phyloP scores from a whole-genome alignment of 345 rosid genomes.

The Euphorbia pulcherrima region DNA sequence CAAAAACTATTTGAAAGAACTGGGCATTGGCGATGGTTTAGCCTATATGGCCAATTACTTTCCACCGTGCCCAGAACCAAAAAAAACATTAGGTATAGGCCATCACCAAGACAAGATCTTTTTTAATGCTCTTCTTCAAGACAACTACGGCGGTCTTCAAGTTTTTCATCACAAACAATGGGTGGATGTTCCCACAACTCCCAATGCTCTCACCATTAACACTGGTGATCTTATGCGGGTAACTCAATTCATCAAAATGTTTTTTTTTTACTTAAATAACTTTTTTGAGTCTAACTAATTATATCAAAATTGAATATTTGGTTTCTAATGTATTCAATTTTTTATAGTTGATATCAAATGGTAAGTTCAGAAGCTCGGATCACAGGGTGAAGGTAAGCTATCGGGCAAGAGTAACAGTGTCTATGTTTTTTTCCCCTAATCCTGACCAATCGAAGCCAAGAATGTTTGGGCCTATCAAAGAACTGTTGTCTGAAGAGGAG shows the following conservation, averaged over 20 bases:
- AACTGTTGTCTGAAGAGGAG: constrained; percentile 20
- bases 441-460: not conserved
- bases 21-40: not conserved
- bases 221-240: constrained; percentile 28
- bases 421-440: constrained; percentile 7
- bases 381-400: constrained; percentile 31
- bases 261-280: too few species aligned
- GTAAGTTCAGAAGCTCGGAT: constrained; percentile 39
- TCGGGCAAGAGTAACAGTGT: constrained; percentile 15
- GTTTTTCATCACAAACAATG: constrained; percentile 22
- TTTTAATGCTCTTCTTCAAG: constrained; percentile 22
- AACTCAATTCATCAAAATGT: not conserved
- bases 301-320: not conserved
- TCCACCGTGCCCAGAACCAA: constrained; percentile 15
- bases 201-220: constrained; percentile 19
- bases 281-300: too few species aligned
- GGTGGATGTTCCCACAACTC: constrained; percentile 17
- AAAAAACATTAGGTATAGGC: constrained; percentile 2
- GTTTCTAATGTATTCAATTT: too few species aligned
- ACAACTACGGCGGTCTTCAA: constrained; percentile 25
- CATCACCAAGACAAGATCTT: constrained; percentile 15
- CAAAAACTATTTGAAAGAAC: constrained; percentile 2
- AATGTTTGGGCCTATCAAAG: constrained; percentile 20
- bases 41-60: not conserved
- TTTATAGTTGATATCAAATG: constrained; percentile 45